Percentiles rank a stretch among this genome's conserved stretches.
phyloP scores from a whole-genome alignment of 192 early-diverging fungal genomes.

The Backusella australiensis region DNA sequence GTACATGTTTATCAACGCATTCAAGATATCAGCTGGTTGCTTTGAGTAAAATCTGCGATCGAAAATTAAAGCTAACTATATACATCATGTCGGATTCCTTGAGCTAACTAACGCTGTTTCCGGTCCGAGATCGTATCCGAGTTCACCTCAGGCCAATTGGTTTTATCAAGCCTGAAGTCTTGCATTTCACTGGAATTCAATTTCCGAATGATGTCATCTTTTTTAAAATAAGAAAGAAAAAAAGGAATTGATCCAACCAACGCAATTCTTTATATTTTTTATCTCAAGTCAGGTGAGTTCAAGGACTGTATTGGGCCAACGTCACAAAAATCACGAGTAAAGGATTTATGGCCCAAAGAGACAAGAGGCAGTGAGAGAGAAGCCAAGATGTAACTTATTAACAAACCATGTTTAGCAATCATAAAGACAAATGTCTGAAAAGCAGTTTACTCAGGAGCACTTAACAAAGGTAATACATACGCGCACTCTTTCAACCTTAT shows the following conservation, averaged over 20 bases:
- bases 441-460: background rate
- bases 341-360: background rate
- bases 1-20: no score
- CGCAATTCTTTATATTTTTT: background rate
- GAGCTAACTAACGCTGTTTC: no score
- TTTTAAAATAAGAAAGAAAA: background rate
- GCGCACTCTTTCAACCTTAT: background rate
- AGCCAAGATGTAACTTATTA: background rate
- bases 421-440: background rate
- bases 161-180: no score
- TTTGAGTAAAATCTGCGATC: no score
- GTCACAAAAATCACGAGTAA: conserved; percentile 9
- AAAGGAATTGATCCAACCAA: conserved; percentile 1
- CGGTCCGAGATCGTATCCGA: no score
- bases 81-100: no score
- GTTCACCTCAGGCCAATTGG: no score
- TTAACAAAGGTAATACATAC: background rate
- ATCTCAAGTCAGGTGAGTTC: background rate
- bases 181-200: background rate
- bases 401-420: background rate
- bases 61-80: no score
- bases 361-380: background rate
- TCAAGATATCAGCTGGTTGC: no score
- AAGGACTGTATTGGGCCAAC: background rate
- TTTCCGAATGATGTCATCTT: background rate